Evolutionary conservation across 306 rosid genomes (phyloP).

Genomic region (Lagenaria siceraria): DNA sequence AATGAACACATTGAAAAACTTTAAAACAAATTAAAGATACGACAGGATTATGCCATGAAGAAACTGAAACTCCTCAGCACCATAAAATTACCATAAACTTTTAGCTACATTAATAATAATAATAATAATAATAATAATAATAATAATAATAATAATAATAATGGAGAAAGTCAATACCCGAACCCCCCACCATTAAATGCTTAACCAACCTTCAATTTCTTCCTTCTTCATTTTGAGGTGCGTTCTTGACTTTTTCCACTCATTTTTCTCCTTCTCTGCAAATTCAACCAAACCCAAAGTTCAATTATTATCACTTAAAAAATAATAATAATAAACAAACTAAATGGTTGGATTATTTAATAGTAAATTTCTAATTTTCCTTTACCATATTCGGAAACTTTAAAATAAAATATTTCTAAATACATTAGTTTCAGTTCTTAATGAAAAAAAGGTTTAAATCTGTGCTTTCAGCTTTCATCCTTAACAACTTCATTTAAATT

Average conservation of each 20-base stretch:
- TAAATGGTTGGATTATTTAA: too few relatives aligned
- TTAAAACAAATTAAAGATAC: background rate
- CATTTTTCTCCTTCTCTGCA: background rate
- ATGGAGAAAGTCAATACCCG: conserved; percentile 86
- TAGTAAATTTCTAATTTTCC: too few relatives aligned
- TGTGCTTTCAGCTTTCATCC: too few relatives aligned
- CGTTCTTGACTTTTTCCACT: conserved; percentile 92
- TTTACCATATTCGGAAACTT: too few relatives aligned
- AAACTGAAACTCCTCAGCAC: background rate
- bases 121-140: too few relatives aligned
- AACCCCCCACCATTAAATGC: conserved; percentile 52
- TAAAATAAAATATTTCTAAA: too few relatives aligned
- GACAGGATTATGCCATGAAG: background rate
- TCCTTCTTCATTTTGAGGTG: conserved; percentile 41
- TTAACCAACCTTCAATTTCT: background rate
- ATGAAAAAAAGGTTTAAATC: too few relatives aligned
- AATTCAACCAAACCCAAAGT: background rate
- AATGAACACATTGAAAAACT: background rate
- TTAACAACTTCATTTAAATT: too few relatives aligned
- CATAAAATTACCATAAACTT: background rate
- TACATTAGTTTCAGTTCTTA: too few relatives aligned
- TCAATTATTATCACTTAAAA: too few relatives aligned
- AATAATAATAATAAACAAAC: too few relatives aligned
- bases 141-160: too few relatives aligned
- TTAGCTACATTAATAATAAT: background rate